Evolutionary conservation across 805 yeast genomes (phyloP).

Genomic region (Wickerhamomyces mucosus): DNA sequence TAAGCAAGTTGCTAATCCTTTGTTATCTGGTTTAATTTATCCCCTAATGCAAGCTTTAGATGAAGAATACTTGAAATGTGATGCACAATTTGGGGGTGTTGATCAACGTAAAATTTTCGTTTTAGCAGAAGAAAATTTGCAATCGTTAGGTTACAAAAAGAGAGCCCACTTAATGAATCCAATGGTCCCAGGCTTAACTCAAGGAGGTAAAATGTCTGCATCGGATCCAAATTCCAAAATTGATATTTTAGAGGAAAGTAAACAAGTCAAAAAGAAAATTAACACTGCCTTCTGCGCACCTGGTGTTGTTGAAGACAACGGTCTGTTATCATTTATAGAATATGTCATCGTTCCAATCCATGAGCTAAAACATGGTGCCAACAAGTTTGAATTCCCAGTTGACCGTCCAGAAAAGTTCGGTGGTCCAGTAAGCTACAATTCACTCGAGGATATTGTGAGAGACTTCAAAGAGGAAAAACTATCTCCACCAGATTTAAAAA

Average conservation of each 20-base stretch:
- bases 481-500: constrained; percentile 88
- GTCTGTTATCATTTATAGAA: constrained; percentile 78
- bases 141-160: constrained; percentile 82
- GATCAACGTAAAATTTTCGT: constrained; percentile 98
- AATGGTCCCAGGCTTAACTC: constrained; percentile 96
- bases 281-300: constrained; percentile 93
- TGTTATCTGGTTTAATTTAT: constrained; percentile 86
- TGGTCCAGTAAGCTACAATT: constrained; percentile 70
- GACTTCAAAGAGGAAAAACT: constrained; percentile 69
- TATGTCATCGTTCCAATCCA: constrained; percentile 80
- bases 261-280: constrained; percentile 80
- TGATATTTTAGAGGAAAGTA: constrained; percentile 85
- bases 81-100: constrained; percentile 97
- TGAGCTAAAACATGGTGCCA: constrained; percentile 56
- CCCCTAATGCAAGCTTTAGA: constrained; percentile 99
- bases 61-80: constrained; percentile 81
- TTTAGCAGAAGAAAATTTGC: constrained; percentile 90
- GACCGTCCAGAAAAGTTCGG: constrained; percentile 96
- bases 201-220: constrained; percentile 98
- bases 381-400: constrained; percentile 56
- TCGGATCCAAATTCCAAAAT: constrained; percentile 98
- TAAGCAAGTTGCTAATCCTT: constrained; percentile 91
- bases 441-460: constrained; percentile 57
- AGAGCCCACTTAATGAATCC: constrained; percentile 98
- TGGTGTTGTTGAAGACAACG: constrained; percentile 86